phyloP scores from a whole-genome alignment of 2,329 filamentous ascomycete species.

The Scortechinia acanthostroma region DNA sequence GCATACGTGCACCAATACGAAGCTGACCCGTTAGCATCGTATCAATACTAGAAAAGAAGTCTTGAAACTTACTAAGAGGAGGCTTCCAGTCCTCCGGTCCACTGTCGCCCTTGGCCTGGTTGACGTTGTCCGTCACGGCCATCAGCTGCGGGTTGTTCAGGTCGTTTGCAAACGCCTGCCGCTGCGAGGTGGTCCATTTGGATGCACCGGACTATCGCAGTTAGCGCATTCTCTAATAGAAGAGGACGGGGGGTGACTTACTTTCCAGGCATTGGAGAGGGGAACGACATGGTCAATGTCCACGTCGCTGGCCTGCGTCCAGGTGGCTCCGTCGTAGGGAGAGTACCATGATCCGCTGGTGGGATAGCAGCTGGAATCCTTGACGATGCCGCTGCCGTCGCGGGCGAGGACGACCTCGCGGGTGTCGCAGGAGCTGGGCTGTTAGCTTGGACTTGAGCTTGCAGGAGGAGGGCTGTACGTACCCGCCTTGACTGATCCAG shows the following conservation, averaged over 20 bases:
- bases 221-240: constrained; percentile 3
- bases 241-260: too few species aligned
- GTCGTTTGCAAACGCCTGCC: constrained; percentile 72
- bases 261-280: constrained; percentile 73
- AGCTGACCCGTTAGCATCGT: constrained; percentile 15
- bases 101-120: constrained; percentile 66
- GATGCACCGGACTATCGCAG: constrained; percentile 56
- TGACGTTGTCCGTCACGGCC: constrained; percentile 73
- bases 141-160: constrained; percentile 68
- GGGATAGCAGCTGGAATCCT: constrained; percentile 49
- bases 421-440: neutral
- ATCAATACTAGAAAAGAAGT: neutral
- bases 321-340: constrained; percentile 68
- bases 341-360: constrained; percentile 64
- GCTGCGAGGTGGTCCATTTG: constrained; percentile 61
- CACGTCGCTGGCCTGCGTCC: constrained; percentile 61
- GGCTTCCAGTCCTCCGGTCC: constrained; percentile 75
- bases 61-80: constrained; percentile 36
- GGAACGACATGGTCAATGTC: constrained; percentile 84
- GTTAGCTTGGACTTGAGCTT: neutral
- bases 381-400: constrained; percentile 59
- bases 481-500: constrained; percentile 44
- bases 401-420: constrained; percentile 67
- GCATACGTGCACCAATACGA: constrained; percentile 75
- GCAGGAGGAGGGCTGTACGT: neutral